Percentiles rank a stretch among this genome's conserved stretches.
phyloP scores from a whole-genome alignment of 495 filamentous ascomycete species.

The Penicillium robsamsonii region DNA sequence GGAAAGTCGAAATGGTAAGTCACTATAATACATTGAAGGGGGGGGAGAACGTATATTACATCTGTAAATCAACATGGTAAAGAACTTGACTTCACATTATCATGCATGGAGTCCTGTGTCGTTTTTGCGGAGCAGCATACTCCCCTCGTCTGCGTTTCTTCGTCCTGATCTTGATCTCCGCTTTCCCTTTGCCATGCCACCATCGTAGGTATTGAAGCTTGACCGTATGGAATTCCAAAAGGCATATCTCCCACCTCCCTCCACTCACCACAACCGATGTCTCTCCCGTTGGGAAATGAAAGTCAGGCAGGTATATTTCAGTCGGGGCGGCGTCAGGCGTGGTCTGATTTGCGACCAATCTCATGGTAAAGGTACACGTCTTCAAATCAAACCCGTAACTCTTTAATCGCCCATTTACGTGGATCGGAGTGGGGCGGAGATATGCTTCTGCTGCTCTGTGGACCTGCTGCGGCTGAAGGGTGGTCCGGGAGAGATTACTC shows the following conservation, averaged over 20 bases:
- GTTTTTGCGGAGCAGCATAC: neutral
- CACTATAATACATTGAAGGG: neutral
- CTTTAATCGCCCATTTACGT: constrained; percentile 63
- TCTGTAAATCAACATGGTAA: neutral
- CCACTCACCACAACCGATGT: constrained; percentile 71
- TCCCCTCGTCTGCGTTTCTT: constrained; percentile 59
- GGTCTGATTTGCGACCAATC: constrained; percentile 53
- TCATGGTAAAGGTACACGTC: constrained; percentile 67
- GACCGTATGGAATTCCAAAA: constrained; percentile 62
- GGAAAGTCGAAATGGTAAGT: neutral
- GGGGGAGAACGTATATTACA: no score
- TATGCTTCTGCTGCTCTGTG: constrained; percentile 90
- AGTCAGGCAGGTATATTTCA: constrained; percentile 83
- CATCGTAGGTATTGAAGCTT: constrained; percentile 73
- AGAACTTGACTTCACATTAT: neutral
- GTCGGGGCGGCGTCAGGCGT: constrained; percentile 63
- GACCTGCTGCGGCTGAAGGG: constrained; percentile 53
- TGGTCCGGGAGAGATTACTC: constrained; percentile 50
- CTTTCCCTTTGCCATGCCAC: constrained; percentile 87
- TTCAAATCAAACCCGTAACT: constrained; percentile 75
- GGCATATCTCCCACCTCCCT: constrained; percentile 84
- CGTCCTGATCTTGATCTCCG: constrained; percentile 75
- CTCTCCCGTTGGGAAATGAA: constrained; percentile 78
- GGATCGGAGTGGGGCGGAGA: constrained; percentile 79
- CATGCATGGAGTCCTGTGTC: neutral